Evolutionary conservation across 345 rosid genomes (phyloP).

Genomic region (Salix suchowensis): DNA sequence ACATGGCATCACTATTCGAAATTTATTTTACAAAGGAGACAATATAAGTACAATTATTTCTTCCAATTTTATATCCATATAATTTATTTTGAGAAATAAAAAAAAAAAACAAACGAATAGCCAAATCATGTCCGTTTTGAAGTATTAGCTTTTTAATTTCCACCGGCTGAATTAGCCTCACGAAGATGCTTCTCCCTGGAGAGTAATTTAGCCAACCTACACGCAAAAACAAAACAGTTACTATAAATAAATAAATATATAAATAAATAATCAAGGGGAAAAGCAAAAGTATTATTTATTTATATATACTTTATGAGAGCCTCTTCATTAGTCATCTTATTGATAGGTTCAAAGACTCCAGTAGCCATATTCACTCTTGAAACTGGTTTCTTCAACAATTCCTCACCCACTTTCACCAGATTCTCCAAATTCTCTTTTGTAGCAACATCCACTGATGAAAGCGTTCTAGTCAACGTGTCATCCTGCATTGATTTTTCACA

Average conservation of each 20-base stretch:
- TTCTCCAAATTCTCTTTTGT: constrained; percentile 33
- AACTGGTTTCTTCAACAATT: constrained; percentile 42
- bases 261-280: background rate
- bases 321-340: constrained; percentile 39
- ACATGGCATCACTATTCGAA: too few species aligned
- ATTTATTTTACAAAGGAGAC: too few species aligned
- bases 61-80: too few species aligned
- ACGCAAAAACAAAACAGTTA: background rate
- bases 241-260: background rate
- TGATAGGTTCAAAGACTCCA: constrained; percentile 35
- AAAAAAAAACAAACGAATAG: too few species aligned
- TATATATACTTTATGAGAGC: constrained; percentile 47
- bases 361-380: constrained; percentile 44
- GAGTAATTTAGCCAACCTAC: constrained; percentile 57
- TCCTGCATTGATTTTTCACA: too few species aligned
- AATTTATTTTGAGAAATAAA: too few species aligned
- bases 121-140: too few species aligned
- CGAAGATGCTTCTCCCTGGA: constrained; percentile 55
- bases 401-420: constrained; percentile 15
- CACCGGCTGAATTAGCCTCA: constrained; percentile 32
- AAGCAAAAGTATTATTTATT: background rate
- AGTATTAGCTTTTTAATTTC: background rate
- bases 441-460: constrained; percentile 56
- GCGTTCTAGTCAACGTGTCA: constrained; percentile 44
- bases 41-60: too few species aligned